These are phyloP conservation scores for Talaromyces stipitatus DNA, from an alignment of 495 filamentous ascomycete genomes.

Conservation along the genomic window DNA sequence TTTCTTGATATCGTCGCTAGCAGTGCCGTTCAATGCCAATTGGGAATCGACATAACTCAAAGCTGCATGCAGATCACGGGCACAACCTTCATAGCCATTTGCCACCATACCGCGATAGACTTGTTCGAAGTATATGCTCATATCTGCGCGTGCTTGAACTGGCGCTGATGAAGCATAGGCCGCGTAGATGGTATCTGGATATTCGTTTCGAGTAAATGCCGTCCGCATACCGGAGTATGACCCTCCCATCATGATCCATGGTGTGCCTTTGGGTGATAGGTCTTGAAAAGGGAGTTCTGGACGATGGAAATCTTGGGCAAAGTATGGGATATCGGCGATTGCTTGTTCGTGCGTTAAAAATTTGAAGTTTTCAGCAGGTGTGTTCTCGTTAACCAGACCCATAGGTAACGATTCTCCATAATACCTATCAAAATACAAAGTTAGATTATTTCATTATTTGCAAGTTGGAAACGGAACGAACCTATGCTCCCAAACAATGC, in stretches of 20 bases:
- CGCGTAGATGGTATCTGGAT: constrained; percentile 51
- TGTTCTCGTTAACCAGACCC: constrained; percentile 29
- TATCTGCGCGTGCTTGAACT: constrained; percentile 45
- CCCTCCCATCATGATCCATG: constrained; percentile 54
- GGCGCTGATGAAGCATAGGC: constrained; percentile 50
- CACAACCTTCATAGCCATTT: constrained; percentile 46
- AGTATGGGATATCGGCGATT: constrained; percentile 43
- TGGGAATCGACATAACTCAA: constrained; percentile 44
- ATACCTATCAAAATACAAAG: constrained; percentile 23
- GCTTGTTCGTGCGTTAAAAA: constrained; percentile 45
- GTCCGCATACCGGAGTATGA: constrained; percentile 51
- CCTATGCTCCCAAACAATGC: constrained; percentile 54
- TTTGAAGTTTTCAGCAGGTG: constrained; percentile 38
- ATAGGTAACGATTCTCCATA: constrained; percentile 46
- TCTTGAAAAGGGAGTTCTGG: constrained; percentile 22
- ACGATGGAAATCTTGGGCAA: constrained; percentile 42
- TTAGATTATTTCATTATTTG: not conserved
- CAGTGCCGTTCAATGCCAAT: constrained; percentile 22
- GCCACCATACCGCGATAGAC: constrained; percentile 44
- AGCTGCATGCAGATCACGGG: constrained; percentile 43
- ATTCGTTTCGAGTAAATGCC: constrained; percentile 45
- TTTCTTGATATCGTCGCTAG: constrained; percentile 36
- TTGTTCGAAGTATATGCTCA: constrained; percentile 51
- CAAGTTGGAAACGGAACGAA: constrained; percentile 14
- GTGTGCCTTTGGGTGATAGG: constrained; percentile 37